Conservation (phyloP, 176 grass and related monocot genomes). For the Aegilops longissima region DNA sequence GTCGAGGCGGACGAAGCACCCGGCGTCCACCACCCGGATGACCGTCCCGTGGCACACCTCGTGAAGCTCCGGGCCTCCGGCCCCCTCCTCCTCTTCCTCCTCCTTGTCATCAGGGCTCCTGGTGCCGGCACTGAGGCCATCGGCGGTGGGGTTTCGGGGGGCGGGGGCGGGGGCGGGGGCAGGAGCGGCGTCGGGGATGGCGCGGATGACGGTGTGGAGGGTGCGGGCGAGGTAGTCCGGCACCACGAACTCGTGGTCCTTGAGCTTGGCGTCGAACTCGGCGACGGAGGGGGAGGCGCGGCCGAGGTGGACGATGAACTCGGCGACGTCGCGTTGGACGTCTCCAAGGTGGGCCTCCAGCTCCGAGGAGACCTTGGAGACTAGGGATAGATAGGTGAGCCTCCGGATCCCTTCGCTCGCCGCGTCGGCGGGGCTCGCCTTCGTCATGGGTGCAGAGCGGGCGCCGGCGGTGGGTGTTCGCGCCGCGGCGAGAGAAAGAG, state of each 20-base stretch:
- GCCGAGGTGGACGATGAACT: slow-evolving; percentile 61
- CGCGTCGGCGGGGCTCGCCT: background rate
- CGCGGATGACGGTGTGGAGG: slow-evolving; percentile 56
- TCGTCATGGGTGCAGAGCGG: background rate
- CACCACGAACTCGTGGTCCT: slow-evolving; percentile 30
- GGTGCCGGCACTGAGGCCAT: background rate
- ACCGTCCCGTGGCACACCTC: slow-evolving; percentile 60
- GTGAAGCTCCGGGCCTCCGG: slow-evolving; percentile 48
- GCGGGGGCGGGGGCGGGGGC: background rate
- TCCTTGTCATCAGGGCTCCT: background rate
- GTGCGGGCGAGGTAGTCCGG: slow-evolving; percentile 52
- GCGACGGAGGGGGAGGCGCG: slow-evolving; percentile 37
- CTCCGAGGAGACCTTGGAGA: slow-evolving; percentile 57
- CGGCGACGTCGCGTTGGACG: slow-evolving; percentile 39
- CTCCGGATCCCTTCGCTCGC: slow-evolving; percentile 32
- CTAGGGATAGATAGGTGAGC: slow-evolving; percentile 51
- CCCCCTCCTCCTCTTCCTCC: background rate
- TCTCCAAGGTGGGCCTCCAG: slow-evolving; percentile 49
- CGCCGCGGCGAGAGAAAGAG: background rate
- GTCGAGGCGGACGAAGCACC: slow-evolving; percentile 69
- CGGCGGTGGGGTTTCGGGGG: slow-evolving; percentile 3
- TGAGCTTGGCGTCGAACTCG: slow-evolving; percentile 45
- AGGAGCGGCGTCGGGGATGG: slow-evolving; percentile 37
- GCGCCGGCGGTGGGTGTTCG: background rate
- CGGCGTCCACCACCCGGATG: slow-evolving; percentile 48